phyloP scores from a whole-genome alignment of 2,329 filamentous ascomycete genomes.

The Sphaerulina populicola region DNA sequence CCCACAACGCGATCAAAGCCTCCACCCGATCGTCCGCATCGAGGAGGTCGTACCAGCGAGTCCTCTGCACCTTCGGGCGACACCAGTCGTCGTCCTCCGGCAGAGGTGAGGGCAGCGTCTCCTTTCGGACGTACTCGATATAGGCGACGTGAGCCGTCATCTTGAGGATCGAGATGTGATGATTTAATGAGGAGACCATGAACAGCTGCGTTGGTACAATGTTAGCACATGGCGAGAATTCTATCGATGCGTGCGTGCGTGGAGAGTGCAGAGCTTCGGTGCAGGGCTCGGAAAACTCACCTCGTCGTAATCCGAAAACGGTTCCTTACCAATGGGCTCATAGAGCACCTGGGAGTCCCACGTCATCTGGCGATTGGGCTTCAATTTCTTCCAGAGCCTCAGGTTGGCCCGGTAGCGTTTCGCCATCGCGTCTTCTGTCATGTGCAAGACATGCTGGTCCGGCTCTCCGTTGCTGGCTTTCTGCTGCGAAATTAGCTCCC shows the following conservation, averaged over 20 bases:
- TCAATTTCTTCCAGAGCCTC: constrained; percentile 48
- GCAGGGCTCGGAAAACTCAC: constrained; percentile 35
- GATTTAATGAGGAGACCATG: constrained; percentile 54
- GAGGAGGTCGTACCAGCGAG: constrained; percentile 53
- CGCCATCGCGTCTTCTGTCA: constrained; percentile 14
- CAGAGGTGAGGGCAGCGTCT: constrained; percentile 30
- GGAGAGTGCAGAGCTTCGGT: not conserved
- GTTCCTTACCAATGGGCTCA: constrained; percentile 49
- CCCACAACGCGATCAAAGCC: constrained; percentile 51
- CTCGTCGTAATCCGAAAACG: constrained; percentile 34
- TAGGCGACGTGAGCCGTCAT: constrained; percentile 51
- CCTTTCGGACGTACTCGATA: constrained; percentile 46
- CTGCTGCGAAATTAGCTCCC: constrained; percentile 19
- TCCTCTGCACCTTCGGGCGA: constrained; percentile 47
- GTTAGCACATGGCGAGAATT: not conserved
- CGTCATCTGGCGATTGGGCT: constrained; percentile 39
- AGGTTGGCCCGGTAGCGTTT: constrained; percentile 33
- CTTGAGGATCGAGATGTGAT: constrained; percentile 53
- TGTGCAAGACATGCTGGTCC: constrained; percentile 21
- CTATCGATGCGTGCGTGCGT: not conserved
- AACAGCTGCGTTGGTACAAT: constrained; percentile 44
- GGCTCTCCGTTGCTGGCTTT: constrained; percentile 31
- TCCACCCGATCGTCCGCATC: constrained; percentile 47
- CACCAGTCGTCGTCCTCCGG: constrained; percentile 41
- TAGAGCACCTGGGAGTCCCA: constrained; percentile 53